These are phyloP conservation scores for Astrocystis sublimbata DNA, from an alignment of 495 filamentous ascomycete species.

Conservation along the genomic window DNA sequence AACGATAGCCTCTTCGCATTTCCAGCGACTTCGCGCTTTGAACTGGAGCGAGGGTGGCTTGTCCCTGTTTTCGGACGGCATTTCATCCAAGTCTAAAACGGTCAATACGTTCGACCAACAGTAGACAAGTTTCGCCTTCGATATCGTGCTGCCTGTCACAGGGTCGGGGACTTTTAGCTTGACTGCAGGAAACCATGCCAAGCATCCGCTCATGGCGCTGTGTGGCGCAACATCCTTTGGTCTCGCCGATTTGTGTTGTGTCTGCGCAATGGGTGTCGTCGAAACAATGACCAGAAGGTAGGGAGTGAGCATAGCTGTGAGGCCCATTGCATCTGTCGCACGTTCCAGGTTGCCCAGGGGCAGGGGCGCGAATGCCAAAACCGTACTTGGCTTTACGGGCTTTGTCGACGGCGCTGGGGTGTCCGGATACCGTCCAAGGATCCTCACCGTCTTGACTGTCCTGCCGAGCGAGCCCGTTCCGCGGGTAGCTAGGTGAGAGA, in stretches of 20 bases:
- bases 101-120: constrained; percentile 98
- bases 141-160: constrained; percentile 53
- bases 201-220: constrained; percentile 84
- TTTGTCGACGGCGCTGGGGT: constrained; percentile 54
- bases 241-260: constrained; percentile 86
- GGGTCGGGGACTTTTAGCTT: constrained; percentile 77
- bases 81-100: constrained; percentile 80
- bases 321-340: constrained; percentile 79
- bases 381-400: constrained; percentile 87
- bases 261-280: constrained; percentile 92
- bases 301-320: constrained; percentile 94
- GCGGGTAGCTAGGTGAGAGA: constrained; percentile 91
- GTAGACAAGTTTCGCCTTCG: constrained; percentile 88
- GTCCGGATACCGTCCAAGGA: constrained; percentile 87
- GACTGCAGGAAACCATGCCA: constrained; percentile 97
- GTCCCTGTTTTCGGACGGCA: constrained; percentile 63
- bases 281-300: constrained; percentile 96
- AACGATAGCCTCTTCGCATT: constrained; percentile 91
- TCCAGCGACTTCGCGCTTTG: constrained; percentile 83
- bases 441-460: constrained; percentile 83
- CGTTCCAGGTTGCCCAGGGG: constrained; percentile 92
- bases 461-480: constrained; percentile 84
- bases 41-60: constrained; percentile 79
- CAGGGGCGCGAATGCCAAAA: constrained; percentile 86
- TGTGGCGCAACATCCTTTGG: constrained; percentile 90